Percentiles rank a stretch among this genome's conserved stretches.
These are phyloP conservation scores for Xylaria grammica DNA, from an alignment of 495 filamentous ascomycete genomes.

Conservation along the genomic window DNA sequence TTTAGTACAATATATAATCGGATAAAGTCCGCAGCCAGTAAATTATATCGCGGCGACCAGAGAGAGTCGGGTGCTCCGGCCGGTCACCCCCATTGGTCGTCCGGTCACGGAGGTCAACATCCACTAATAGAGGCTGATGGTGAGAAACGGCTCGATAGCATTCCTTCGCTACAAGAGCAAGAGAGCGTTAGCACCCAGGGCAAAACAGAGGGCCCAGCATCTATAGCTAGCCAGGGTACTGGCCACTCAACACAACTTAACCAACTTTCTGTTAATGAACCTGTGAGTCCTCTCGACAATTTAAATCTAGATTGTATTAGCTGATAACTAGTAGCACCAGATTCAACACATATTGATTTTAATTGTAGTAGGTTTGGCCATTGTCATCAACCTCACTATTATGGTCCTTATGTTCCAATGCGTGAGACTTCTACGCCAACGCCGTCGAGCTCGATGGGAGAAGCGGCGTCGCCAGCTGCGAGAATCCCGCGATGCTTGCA, in stretches of 20 bases:
- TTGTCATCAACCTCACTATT: conserved; percentile 13
- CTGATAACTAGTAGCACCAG: conserved; percentile 5
- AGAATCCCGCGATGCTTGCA: conserved; percentile 11
- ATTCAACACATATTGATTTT: conserved; percentile 4
- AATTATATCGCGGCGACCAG: conserved; percentile 27
- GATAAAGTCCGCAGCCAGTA: conserved; percentile 31
- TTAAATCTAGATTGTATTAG: background rate
- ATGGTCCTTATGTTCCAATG: conserved; percentile 20
- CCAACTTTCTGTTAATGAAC: background rate
- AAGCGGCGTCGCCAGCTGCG: conserved; percentile 4
- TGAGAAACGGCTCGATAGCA: background rate
- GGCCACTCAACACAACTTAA: background rate
- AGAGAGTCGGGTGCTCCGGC: conserved; percentile 21
- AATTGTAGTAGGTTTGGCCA: conserved; percentile 12
- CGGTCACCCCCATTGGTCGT: conserved; percentile 26
- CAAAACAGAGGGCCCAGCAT: background rate
- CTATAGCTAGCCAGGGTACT: background rate
- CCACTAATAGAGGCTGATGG: conserved; percentile 21
- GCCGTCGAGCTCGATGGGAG: conserved; percentile 10
- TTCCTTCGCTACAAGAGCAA: background rate
- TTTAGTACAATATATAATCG: conserved; percentile 31
- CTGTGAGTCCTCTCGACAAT: conserved; percentile 5
- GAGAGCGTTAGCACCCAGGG: background rate
- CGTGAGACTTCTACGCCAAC: conserved; percentile 18
- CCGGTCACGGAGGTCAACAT: conserved; percentile 22